These are phyloP conservation scores for Sporothrix inflata DNA, from an alignment of 2,329 filamentous ascomycete genomes.

Conservation along the genomic window DNA sequence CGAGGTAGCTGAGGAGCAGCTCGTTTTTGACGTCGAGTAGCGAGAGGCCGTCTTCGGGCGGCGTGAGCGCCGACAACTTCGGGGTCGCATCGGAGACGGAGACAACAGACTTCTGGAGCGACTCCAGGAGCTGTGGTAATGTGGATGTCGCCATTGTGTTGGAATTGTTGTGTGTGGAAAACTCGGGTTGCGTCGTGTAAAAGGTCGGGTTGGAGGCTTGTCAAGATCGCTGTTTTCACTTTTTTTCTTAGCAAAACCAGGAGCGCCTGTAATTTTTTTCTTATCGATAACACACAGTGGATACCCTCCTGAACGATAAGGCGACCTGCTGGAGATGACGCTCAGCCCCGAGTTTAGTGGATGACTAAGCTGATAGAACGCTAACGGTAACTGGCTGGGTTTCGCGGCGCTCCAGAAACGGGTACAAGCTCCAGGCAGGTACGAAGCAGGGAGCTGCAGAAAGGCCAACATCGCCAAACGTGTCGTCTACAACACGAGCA, in stretches of 20 bases:
- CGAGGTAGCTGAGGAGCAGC: conserved; percentile 91
- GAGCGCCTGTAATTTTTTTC: conserved; percentile 28
- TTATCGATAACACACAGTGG: conserved; percentile 27
- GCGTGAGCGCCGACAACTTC: conserved; percentile 63
- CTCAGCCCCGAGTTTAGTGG: background rate
- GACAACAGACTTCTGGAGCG: conserved; percentile 61
- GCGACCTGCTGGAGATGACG: background rate
- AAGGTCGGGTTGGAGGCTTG: background rate
- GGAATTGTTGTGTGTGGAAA: background rate
- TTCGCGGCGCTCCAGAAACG: background rate
- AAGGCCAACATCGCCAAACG: conserved; percentile 18
- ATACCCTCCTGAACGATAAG: conserved; percentile 20
- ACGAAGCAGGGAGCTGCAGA: conserved; percentile 17
- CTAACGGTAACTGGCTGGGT: conserved; percentile 5
- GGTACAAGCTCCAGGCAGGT: conserved; percentile 5
- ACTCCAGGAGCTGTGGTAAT: conserved; percentile 55
- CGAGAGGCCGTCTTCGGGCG: conserved; percentile 86
- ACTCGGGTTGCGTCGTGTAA: background rate
- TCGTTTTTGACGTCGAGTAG: conserved; percentile 96
- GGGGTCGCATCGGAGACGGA: conserved; percentile 70
- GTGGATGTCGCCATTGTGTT: conserved; percentile 39
- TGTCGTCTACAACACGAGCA: conserved; percentile 5
- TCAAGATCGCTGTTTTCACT: background rate
- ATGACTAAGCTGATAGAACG: conserved; percentile 4
- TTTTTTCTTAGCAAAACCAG: background rate